A percentile compares a stretch with the other conserved stretches of the same genome.
Evolutionary conservation across 2,329 filamentous ascomycete species (phyloP).

Genomic region (Beauveria sp.): DNA sequence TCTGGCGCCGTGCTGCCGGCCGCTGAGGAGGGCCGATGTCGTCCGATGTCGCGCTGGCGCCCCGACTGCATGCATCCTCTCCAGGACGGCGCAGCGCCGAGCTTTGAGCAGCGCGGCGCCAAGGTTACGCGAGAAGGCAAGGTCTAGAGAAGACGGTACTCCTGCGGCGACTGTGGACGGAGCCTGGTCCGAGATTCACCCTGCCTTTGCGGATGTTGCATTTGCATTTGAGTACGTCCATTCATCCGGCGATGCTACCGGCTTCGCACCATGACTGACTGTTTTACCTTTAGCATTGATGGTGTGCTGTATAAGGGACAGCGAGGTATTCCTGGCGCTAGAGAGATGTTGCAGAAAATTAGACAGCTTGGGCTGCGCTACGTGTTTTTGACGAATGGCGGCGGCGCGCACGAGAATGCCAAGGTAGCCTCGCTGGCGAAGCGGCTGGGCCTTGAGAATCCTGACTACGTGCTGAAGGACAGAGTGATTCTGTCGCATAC

Average conservation of each 20-base stretch:
- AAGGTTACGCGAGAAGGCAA: not conserved
- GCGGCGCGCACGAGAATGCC: constrained; percentile 66
- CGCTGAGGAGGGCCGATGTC: not conserved
- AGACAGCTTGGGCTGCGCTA: constrained; percentile 74
- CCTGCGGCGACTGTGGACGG: not conserved
- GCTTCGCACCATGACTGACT: constrained; percentile 8
- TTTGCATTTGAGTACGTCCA: constrained; percentile 30
- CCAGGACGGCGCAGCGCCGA: not conserved
- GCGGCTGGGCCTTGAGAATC: constrained; percentile 23
- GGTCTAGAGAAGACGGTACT: not conserved
- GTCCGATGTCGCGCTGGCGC: not conserved
- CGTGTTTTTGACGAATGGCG: constrained; percentile 92
- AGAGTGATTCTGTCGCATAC: constrained; percentile 74
- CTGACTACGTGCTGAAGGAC: constrained; percentile 27
- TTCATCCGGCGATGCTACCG: not conserved
- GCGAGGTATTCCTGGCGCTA: constrained; percentile 70
- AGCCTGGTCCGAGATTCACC: not conserved
- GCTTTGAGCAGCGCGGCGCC: not conserved
- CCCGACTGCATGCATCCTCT: not conserved
- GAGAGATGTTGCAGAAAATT: constrained; percentile 64
- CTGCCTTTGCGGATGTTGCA: constrained; percentile 22
- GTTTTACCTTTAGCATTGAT: constrained; percentile 55
- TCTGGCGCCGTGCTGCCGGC: not conserved
- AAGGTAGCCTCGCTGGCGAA: constrained; percentile 28
- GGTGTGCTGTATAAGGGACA: constrained; percentile 86